Base-by-base conservation (phyloP, 495 filamentous ascomycete genomes). In the Tetracladium marchalianum region DNA sequence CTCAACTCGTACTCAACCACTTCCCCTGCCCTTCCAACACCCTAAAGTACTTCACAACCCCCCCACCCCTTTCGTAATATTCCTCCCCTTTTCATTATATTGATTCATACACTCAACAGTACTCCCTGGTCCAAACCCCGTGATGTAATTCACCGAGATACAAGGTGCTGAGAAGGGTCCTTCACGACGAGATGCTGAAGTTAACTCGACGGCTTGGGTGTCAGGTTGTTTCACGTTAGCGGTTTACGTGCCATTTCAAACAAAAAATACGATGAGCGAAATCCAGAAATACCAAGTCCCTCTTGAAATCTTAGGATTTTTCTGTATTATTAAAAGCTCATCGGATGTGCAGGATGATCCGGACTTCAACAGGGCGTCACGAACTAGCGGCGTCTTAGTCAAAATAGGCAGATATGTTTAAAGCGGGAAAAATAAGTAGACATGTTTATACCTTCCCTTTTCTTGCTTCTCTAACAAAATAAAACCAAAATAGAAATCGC, bases 1-100 rank as follows among this genome's bases (percentile, higher is more conserved):
- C 4, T 39, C 47, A 49, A 11, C 18, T 33, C 17, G 32, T 32
- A 13, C 47, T 40, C 1, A 49, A 17, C 37, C 32, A 49, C 24
- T 33, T 43, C 22, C 47, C 43, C 19, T 44, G 39, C 11, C 35
- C 22, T 12, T 35, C 18, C 17, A 44, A 22, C 17, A 19, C 19
- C 9, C 19, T 16, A 1, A 36, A 9, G 1, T n/a, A 35, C 1
- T 11, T 17, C 22, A 33, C 43, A 11, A 43, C 43, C 7, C 37
- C 39, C 10, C 43, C 7, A 37, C 39, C 10, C 17, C 39, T 15
- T 43, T 35, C 3, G 17, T 44, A 10, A 31, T 15, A 17, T 44
- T 38, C 5, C 39, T 38, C 11, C 42, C 22, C n/a, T 43, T 40
- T 13, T 4, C 22, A 8, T 17, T 39, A 31, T 49, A 39, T 9